phyloP scores from a whole-genome alignment of 2,329 filamentous ascomycete genomes.

The Tolypocladium ovalisporum region DNA sequence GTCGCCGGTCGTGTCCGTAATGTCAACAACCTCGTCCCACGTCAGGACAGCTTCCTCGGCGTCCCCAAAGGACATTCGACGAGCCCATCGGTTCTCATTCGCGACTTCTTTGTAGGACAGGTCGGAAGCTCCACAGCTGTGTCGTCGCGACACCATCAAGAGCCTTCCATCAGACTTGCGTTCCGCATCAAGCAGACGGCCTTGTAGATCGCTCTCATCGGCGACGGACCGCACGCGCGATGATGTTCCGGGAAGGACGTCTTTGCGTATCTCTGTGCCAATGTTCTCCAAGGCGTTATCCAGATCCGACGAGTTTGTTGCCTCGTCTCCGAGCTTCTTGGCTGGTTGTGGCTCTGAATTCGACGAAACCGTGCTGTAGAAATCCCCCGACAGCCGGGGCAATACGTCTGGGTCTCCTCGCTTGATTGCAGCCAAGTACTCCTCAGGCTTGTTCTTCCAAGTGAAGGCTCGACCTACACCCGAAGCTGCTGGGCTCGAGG shows the following conservation, averaged over 20 bases:
- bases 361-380: slow-evolving; percentile 15
- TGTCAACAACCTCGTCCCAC: slow-evolving; percentile 47
- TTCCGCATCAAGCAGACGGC: slow-evolving; percentile 38
- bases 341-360: slow-evolving; percentile 12
- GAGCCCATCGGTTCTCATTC: slow-evolving; percentile 55
- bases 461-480: slow-evolving; percentile 43
- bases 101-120: slow-evolving; percentile 18
- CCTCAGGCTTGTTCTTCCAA: slow-evolving; percentile 54
- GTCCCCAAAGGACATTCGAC: slow-evolving; percentile 63
- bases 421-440: slow-evolving; percentile 36
- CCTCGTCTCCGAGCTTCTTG: slow-evolving; percentile 12
- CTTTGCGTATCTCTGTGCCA: slow-evolving; percentile 31
- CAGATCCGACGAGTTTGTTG: slow-evolving; percentile 9
- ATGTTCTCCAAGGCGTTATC: slow-evolving; percentile 16
- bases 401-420: slow-evolving; percentile 20
- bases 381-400: slow-evolving; percentile 12
- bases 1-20: slow-evolving; percentile 20
- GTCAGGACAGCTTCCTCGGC: slow-evolving; percentile 63
- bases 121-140: slow-evolving; percentile 37
- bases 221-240: slow-evolving; percentile 49
- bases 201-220: slow-evolving; percentile 48
- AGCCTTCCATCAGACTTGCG: slow-evolving; percentile 30
- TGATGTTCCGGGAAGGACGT: slow-evolving; percentile 30
- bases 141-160: slow-evolving; percentile 49
- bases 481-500: slow-evolving; percentile 28